phyloP scores from a whole-genome alignment of 148 eudicot genomes.

The Diospyros lotus region DNA sequence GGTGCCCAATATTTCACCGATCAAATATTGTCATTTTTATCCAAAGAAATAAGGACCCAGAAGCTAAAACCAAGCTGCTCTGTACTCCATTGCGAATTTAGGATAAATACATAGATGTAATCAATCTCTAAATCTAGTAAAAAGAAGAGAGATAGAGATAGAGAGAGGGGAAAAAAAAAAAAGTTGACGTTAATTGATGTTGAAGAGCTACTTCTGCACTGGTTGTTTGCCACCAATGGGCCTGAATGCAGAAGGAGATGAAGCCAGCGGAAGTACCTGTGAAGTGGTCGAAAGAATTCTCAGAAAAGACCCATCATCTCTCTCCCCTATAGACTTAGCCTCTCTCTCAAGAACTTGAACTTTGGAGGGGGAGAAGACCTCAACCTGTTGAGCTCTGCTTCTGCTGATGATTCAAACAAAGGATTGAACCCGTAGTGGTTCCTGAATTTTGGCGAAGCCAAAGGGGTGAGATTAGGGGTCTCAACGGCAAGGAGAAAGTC shows the following conservation, averaged over 20 bases:
- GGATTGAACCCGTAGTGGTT: conserved; percentile 58
- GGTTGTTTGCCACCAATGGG: conserved; percentile 18
- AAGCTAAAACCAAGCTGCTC: not conserved
- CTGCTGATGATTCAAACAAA: conserved; percentile 65
- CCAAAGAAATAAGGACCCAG: not conserved
- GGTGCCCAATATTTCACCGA: not conserved
- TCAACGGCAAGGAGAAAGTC: conserved; percentile 54
- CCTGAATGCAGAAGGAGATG: conserved; percentile 42
- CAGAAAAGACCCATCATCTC: conserved; percentile 26
- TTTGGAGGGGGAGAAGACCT: conserved; percentile 85
- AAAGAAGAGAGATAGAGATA: not conserved
- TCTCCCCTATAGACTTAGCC: conserved; percentile 17
- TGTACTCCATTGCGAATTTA: conserved; percentile 4
- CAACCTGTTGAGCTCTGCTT: conserved; percentile 47
- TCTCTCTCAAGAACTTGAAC: conserved; percentile 79
- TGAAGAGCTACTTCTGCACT: conserved; percentile 11
- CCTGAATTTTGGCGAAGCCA: conserved; percentile 50
- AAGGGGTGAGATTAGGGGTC: conserved; percentile 48
- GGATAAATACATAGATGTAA: conserved; percentile 5
- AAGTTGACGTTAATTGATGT: conserved; percentile 2
- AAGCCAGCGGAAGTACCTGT: conserved; percentile 73
- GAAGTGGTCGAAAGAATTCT: conserved; percentile 32
- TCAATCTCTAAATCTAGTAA: not conserved
- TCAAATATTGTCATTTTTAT: not conserved
- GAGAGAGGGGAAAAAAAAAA: not conserved